Conservation (phyloP, 805 yeast species). For the Candida germanica region DNA sequence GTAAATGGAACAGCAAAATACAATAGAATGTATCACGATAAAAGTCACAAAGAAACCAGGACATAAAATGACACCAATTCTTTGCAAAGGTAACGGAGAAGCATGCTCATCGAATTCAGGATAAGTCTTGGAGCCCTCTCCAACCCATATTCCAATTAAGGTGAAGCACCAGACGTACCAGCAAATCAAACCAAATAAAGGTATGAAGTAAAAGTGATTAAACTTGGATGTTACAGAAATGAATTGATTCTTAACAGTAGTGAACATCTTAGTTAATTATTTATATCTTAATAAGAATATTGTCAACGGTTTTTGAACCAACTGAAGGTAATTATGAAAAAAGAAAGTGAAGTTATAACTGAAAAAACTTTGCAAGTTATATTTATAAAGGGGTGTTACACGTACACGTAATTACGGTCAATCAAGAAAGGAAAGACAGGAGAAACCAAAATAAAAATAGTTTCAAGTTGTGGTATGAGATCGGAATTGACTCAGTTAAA, state of each 20-base stretch:
- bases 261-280: too few species aligned
- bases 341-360: too few species aligned
- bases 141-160: conserved; percentile 20
- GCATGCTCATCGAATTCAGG: conserved; percentile 21
- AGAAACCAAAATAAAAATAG: too few species aligned
- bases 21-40: conserved; percentile 20
- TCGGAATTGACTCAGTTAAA: not conserved
- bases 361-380: too few species aligned
- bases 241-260: conserved; percentile 9
- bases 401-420: too few species aligned
- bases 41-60: conserved; percentile 23
- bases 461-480: too few species aligned
- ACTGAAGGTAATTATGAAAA: too few species aligned
- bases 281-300: too few species aligned
- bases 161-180: conserved; percentile 23
- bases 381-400: too few species aligned
- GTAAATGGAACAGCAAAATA: conserved; percentile 21
- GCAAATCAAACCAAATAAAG: conserved; percentile 23
- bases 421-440: too few species aligned
- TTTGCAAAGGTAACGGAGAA: conserved; percentile 22
- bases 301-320: too few species aligned
- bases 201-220: conserved; percentile 24
- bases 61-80: conserved; percentile 21
- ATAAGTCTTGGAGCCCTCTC: conserved; percentile 18
- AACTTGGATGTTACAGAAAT: conserved; percentile 18